phyloP scores from a whole-genome alignment of 345 rosid genomes.

The Boechera stricta region DNA sequence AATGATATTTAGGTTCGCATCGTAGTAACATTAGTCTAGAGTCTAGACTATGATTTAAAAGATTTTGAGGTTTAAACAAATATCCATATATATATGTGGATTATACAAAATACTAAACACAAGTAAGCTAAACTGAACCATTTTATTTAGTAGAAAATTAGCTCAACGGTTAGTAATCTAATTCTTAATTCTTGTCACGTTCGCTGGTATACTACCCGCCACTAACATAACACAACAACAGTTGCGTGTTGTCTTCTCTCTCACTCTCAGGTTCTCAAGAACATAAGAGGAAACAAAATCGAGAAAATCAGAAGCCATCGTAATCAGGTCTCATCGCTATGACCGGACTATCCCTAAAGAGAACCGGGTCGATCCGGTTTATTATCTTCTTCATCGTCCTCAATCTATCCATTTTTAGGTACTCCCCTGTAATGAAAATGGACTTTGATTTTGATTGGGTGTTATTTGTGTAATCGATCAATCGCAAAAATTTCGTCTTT shows the following conservation, averaged over 20 bases:
- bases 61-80: too few relatives aligned
- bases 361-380: conserved; percentile 39
- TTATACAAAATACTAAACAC: too few relatives aligned
- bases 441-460: conserved; percentile 1
- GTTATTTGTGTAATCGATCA: background rate
- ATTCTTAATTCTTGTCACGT: background rate
- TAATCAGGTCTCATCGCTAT: conserved; percentile 20
- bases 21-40: too few relatives aligned
- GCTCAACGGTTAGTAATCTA: conserved; percentile 22
- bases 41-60: too few relatives aligned
- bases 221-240: background rate
- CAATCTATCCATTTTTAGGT: conserved; percentile 49
- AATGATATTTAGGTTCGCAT: too few relatives aligned
- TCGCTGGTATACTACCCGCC: background rate
- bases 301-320: background rate
- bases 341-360: conserved; percentile 12
- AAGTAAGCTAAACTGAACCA: background rate
- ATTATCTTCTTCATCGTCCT: conserved; percentile 41
- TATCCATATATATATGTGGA: too few relatives aligned
- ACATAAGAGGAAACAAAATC: conserved; percentile 16
- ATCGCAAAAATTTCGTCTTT: background rate
- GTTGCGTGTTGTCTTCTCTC: background rate
- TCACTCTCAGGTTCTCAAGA: conserved; percentile 11
- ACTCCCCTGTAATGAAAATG: conserved; percentile 17
- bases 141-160: background rate